Evolutionary conservation across 495 filamentous ascomycete species (phyloP), one percentile per base, ranked within the genome.

Genomic region (Hypoxylon crocopeplum): DNA sequence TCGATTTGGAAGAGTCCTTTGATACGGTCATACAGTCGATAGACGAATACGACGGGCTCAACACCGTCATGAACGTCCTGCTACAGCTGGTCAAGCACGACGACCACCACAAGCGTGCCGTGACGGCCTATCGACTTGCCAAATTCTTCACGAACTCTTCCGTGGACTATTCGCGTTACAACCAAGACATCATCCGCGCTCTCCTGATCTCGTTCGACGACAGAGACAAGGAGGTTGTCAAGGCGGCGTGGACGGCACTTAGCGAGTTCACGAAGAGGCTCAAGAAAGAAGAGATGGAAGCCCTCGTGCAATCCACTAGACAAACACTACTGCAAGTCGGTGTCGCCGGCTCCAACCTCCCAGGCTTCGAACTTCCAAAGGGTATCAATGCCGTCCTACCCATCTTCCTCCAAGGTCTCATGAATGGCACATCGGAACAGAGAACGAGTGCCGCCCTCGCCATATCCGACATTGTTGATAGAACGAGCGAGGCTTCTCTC

Each of bases 251-350:
- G 94, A 82, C 84, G 29, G 94, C 95, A 13, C 82, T 98, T 36
- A 92, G 79, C 64, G 90, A 89, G 62, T 84, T 98, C 62, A 97
- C 91, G 16, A 90, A 91, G 69, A 86, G 82, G 66, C 82, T 98
- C 57, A 90, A 88, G 69, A 98, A 98, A 70, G 94, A 98, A 72
- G 94, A 98, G 74, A 98, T 98, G 94, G 94, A 98, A 69, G 83
- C 88, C 0, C 77, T 98, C n/a, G 92, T 93, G 7, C 77, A 84
- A 57, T 92, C 93, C 4, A 95, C 93, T 1, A 85, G 93, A 29
- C 88, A 93, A 67, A 83, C 89, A 1, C 77, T 98, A 40, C 83
- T 88, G 48, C 90, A 92, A 59, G 91, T 98, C 24, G 94, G 94
- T 40, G 88, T 96, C 12, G 75, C 93, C 38, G 95, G 95, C 4